These are phyloP conservation scores for Panellus pusillus DNA, from an alignment of 768 basidiomycete genomes.

Conservation along the genomic window DNA sequence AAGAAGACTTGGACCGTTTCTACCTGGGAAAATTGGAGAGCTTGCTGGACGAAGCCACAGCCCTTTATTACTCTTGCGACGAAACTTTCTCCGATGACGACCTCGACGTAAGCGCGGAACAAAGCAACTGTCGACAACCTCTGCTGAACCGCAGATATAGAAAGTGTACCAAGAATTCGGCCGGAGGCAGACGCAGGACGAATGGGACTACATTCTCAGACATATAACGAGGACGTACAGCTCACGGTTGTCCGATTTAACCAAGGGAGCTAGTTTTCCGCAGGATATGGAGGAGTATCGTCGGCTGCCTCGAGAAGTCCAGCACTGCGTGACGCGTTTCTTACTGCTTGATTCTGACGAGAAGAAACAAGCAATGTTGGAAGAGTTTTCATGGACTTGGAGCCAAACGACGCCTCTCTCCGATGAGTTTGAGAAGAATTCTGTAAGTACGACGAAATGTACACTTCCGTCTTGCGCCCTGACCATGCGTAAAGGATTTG, in stretches of 20 bases:
- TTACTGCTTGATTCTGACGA: conserved; percentile 31
- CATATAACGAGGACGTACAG: conserved; percentile 26
- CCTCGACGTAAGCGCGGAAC: conserved; percentile 22
- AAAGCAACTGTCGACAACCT: neutral
- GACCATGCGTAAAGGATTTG: conserved; percentile 3
- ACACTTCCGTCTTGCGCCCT: neutral
- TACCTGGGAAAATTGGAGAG: conserved; percentile 37
- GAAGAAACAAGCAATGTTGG: conserved; percentile 46
- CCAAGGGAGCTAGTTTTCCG: conserved; percentile 35
- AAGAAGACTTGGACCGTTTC: conserved; percentile 37
- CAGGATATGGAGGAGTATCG: conserved; percentile 34
- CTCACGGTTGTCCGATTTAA: conserved; percentile 29
- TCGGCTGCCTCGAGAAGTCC: conserved; percentile 38
- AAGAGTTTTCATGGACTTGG: conserved; percentile 53
- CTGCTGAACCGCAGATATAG: neutral
- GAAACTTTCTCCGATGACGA: conserved; percentile 26
- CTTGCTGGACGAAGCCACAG: conserved; percentile 34
- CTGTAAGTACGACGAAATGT: neutral
- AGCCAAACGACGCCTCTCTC: conserved; percentile 46
- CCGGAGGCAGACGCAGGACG: conserved; percentile 23
- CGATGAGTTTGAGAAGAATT: conserved; percentile 40
- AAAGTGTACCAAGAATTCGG: neutral
- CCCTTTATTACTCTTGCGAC: conserved; percentile 35
- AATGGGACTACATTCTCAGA: conserved; percentile 33
- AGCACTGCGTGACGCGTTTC: conserved; percentile 53